Percentiles rank a stretch among this genome's conserved stretches.
Evolutionary conservation across 177 flowering plant genomes (phyloP).

Genomic region (Vitis hybrid): DNA sequence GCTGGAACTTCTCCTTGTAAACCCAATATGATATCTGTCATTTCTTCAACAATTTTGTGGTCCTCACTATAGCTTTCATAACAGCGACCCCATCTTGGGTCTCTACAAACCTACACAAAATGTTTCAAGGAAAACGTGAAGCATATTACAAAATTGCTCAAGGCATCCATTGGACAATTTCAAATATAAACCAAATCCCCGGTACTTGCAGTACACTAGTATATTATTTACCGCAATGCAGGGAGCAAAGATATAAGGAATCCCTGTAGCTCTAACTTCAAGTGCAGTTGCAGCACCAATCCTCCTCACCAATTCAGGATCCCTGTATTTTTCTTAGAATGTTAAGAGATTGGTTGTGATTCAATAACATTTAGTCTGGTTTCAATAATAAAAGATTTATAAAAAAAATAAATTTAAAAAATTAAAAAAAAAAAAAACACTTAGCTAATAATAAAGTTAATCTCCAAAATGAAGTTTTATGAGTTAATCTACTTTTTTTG

Average conservation of each 20-base stretch:
- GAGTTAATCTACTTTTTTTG: too few relatives aligned
- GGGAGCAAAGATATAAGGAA: slow-evolving; percentile 48
- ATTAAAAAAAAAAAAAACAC: too few relatives aligned
- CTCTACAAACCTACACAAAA: slow-evolving; percentile 39
- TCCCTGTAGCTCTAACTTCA: slow-evolving; percentile 49
- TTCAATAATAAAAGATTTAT: too few relatives aligned
- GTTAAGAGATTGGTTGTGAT: too few relatives aligned
- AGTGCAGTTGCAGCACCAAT: slow-evolving; percentile 50
- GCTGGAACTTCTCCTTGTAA: slow-evolving; percentile 45
- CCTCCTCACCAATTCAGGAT: slow-evolving; percentile 34
- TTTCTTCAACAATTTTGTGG: slow-evolving; percentile 32
- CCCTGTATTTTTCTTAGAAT: slow-evolving; percentile 18
- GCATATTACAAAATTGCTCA: neutral
- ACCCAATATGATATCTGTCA: slow-evolving; percentile 46
- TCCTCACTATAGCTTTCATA: slow-evolving; percentile 52
- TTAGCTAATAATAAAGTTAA: too few relatives aligned
- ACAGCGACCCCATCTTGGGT: slow-evolving; percentile 55
- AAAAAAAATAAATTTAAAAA: too few relatives aligned
- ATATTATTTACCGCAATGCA: slow-evolving; percentile 39
- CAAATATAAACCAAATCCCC: neutral
- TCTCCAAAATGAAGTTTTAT: too few relatives aligned
- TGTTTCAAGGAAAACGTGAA: neutral
- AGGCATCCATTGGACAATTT: neutral
- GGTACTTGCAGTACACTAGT: neutral
- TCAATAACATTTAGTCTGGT: too few relatives aligned